Evolutionary conservation across 164 flowering plant genomes (phyloP), one percentile per base, ranked within the genome.

Genomic region (Annona cherimola): DNA sequence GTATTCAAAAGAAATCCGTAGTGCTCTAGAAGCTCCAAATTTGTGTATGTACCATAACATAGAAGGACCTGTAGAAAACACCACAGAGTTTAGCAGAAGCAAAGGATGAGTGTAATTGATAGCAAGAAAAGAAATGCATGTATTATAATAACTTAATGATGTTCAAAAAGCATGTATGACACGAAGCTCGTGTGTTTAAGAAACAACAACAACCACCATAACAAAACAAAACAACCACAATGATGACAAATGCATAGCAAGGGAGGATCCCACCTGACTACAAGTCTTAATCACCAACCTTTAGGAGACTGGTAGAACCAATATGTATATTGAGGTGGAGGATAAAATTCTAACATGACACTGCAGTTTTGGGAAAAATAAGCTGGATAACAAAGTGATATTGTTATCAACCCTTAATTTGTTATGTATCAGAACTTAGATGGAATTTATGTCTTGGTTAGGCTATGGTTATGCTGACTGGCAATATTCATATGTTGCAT

Each of bases 21-120:
- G 76, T 96, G 91, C 77, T 96, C 95, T 61, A 96, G 97, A 79
- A 96, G 96, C 84, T 96, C 98, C 80, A 93, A 73, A 76, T 96
- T 93, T 62, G 92, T 91, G 79, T 96, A 96, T 64, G 87, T 85
- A 62, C 98, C 98, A 76, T 93, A 96, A 77, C 97, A 77, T 72
- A 96, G 71, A 59, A 91, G 89, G 74, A 91, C 96, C 99, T 96
- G 88, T 35, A 46, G 46, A 43, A 64, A 41, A 41, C 16, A 18
- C 6, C 12, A 57, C 19, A 35, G 50, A 61, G 18, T 54, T 43
- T 8, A n/a, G n/a, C n/a, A n/a, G n/a, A n/a, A n/a, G n/a, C n/a
- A 18, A 66, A 44, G 44, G 7, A 16, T 4, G 67, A n/a, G 26
- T 12, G 16, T 5, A 14, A 14, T 63, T 63, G 16, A 1, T 12